phyloP scores from a whole-genome alignment of 2,329 filamentous ascomycete species.

The Neocatenulostroma microsporum region DNA sequence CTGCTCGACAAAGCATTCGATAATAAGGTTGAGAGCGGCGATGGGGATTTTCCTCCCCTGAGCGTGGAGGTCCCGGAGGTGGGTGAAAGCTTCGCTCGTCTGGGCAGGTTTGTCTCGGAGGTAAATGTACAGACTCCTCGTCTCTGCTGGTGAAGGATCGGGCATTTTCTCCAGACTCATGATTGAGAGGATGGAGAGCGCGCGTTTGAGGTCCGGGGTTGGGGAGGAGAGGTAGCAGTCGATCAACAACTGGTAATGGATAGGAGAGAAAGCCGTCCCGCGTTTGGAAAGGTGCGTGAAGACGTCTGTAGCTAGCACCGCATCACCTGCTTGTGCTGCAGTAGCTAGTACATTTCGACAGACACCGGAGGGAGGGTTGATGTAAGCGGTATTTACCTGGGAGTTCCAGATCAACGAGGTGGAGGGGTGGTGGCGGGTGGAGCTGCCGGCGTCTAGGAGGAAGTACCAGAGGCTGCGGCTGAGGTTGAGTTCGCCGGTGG shows the following conservation, averaged over 20 bases:
- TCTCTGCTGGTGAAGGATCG: slow-evolving; percentile 49
- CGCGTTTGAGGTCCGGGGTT: slow-evolving; percentile 51
- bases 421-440: slow-evolving; percentile 51
- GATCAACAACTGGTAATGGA: slow-evolving; percentile 75
- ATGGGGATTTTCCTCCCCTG: slow-evolving; percentile 45
- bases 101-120: slow-evolving; percentile 44
- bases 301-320: slow-evolving; percentile 60
- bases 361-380: slow-evolving; percentile 58
- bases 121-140: slow-evolving; percentile 53
- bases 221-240: slow-evolving; percentile 57
- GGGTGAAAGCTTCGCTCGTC: slow-evolving; percentile 46
- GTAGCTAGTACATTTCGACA: slow-evolving; percentile 63
- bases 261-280: slow-evolving; percentile 49
- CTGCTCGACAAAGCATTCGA: slow-evolving; percentile 44
- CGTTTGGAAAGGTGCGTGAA: slow-evolving; percentile 57
- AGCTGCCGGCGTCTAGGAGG: slow-evolving; percentile 67
- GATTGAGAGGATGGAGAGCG: slow-evolving; percentile 62
- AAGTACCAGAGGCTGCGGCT: slow-evolving; percentile 58
- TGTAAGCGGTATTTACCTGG: slow-evolving; percentile 50
- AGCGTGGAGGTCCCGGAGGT: slow-evolving; percentile 50
- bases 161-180: slow-evolving; percentile 58
- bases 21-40: slow-evolving; percentile 44
- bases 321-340: slow-evolving; percentile 61
- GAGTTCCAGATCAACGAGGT: slow-evolving; percentile 65
- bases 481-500: slow-evolving; percentile 35